Evolutionary conservation across 495 filamentous ascomycete species (phyloP), one percentile per base, ranked within the genome.

Genomic region (Trichoderma gamsii): DNA sequence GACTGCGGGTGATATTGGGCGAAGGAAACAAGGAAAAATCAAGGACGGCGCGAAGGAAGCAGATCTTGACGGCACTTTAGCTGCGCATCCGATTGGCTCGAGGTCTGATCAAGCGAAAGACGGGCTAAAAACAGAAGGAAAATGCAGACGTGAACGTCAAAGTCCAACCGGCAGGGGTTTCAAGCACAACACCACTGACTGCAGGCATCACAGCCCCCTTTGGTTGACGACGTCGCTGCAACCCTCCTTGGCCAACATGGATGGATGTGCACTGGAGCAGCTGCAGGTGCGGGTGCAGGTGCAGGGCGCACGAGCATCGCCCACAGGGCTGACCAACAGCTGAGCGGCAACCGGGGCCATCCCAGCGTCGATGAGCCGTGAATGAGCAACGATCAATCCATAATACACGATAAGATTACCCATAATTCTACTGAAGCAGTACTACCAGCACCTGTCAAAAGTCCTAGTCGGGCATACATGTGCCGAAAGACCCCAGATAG

Each of bases 241-340:
- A 23, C 49, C 49, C n/a, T 52, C 49, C 49, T 23, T 38, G 35
- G 21, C 44, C 49, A 52, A 52, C 49, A 52, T n/a, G n/a, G 29
- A 29, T 29, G 29, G 29, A 23, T 52, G n/a, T 16, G 16, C 18
- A 16, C 16, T 51, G 41, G 7, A 44, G 41, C 9, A 44, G 41
- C 1, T 3, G 41, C 41, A 44, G 46, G 1, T 51, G 18, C 2
- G 15, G 23, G 29, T 2, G 27, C 23, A 61, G 51, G 1, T 56
- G 51, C 51, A 38, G 18, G 51, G 27, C 4, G 21, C 51, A 56
- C 56, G 27, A 61, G 56, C 56, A 25, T 61, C 56, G 27, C 25
- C 9, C 56, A 61, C 56, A 61, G 23, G 23, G 56, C 56, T 61
- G 56, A 32, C 56, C 56, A 32, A 61, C 56, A 61, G 16, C 23